Evolutionary conservation across 768 basidiomycete species (phyloP).

Genomic region (Agaricus bisporus): DNA sequence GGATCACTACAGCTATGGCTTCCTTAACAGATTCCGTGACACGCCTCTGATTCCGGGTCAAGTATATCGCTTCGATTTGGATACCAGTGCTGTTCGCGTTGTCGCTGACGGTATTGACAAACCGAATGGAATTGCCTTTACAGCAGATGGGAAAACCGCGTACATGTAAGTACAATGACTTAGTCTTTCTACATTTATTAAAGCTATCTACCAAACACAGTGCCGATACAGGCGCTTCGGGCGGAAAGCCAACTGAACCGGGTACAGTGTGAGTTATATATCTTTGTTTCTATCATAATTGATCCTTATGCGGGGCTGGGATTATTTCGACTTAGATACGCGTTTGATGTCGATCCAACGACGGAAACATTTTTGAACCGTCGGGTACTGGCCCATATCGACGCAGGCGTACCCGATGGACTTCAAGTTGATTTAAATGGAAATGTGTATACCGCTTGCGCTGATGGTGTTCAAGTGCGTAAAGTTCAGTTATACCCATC

Average conservation of each 20-base stretch:
- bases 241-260: constrained; percentile 54
- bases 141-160: constrained; percentile 54
- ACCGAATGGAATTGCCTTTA: constrained; percentile 72
- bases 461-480: constrained; percentile 61
- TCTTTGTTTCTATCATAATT: background rate
- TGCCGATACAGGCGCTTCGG: constrained; percentile 43
- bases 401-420: constrained; percentile 64
- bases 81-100: constrained; percentile 56
- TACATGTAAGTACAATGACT: constrained; percentile 42
- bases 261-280: constrained; percentile 53
- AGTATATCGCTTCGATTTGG: constrained; percentile 72
- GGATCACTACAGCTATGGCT: constrained; percentile 46
- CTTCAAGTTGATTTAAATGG: constrained; percentile 57
- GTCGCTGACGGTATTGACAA: constrained; percentile 74
- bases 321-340: constrained; percentile 39
- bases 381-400: constrained; percentile 60
- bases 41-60: constrained; percentile 62
- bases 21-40: constrained; percentile 59
- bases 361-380: constrained; percentile 50
- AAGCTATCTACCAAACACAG: constrained; percentile 22
- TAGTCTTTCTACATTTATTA: background rate
- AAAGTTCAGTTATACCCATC: background rate
- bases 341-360: constrained; percentile 56
- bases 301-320: background rate
- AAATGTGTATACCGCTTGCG: constrained; percentile 63